These are phyloP conservation scores for Fomitopsis pinicola DNA, from an alignment of 1,284 basidiomycete species.

Conservation along the genomic window DNA sequence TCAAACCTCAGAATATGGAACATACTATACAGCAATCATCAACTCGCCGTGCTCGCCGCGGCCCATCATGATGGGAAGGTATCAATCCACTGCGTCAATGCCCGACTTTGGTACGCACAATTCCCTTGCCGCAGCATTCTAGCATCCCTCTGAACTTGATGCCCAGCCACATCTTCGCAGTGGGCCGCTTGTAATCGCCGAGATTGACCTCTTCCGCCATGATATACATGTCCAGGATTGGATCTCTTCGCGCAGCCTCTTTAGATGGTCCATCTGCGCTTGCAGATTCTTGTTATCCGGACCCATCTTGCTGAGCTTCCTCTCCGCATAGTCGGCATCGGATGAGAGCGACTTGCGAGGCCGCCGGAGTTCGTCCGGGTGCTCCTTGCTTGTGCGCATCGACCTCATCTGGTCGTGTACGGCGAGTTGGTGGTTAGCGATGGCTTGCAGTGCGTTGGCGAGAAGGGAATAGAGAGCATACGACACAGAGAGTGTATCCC, in stretches of 20 bases:
- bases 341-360: constrained; percentile 64
- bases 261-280: constrained; percentile 73
- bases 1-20: constrained; percentile 5
- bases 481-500: constrained; percentile 79
- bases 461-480: constrained; percentile 70
- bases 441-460: constrained; percentile 64
- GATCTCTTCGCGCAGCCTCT: constrained; percentile 60
- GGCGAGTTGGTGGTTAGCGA: constrained; percentile 69
- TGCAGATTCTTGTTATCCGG: constrained; percentile 86
- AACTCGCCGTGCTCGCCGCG: constrained; percentile 80
- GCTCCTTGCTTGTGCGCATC: constrained; percentile 83
- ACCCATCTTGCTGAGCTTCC: constrained; percentile 88
- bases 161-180: constrained; percentile 69
- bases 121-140: constrained; percentile 85
- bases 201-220: constrained; percentile 79
- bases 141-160: constrained; percentile 86
- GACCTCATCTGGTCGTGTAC: constrained; percentile 77
- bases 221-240: constrained; percentile 79
- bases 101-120: constrained; percentile 34
- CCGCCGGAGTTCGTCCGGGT: constrained; percentile 73
- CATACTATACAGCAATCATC: constrained; percentile 54
- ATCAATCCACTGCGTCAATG: constrained; percentile 4
- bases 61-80: constrained; percentile 59
- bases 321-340: constrained; percentile 84
- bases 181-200: constrained; percentile 81